These are phyloP conservation scores for Klebsormidium nitens DNA, from an alignment of 139 green algal genomes.

Conservation along the genomic window DNA sequence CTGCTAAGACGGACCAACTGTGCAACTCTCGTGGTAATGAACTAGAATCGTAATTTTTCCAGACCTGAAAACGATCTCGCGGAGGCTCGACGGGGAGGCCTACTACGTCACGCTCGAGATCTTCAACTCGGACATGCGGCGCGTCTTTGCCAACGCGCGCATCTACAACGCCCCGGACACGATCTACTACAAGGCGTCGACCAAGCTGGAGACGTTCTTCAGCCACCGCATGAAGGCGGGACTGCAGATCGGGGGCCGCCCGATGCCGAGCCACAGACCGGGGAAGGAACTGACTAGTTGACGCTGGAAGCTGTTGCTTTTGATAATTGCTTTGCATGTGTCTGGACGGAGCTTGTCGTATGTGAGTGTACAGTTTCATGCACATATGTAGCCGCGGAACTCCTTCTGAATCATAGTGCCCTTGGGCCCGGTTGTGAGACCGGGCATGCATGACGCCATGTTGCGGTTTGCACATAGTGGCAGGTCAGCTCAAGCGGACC, in stretches of 20 bases:
- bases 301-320: no score
- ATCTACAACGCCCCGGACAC: constrained; percentile 84
- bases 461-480: no score
- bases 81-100: constrained; percentile 44
- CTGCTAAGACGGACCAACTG: neutral
- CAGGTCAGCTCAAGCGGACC: no score
- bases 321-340: no score
- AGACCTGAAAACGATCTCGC: constrained; percentile 44
- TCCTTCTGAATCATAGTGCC: no score
- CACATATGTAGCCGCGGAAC: no score
- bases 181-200: constrained; percentile 76
- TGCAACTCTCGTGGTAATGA: neutral
- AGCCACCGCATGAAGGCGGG: neutral
- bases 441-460: no score
- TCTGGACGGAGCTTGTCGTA: no score
- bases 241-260: neutral
- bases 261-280: neutral
- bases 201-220: constrained; percentile 40
- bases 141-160: constrained; percentile 78
- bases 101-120: constrained; percentile 93
- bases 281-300: no score
- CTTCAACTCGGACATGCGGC: constrained; percentile 80
- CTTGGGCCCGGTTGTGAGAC: no score
- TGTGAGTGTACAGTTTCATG: no score
- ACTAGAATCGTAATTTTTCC: neutral